Percentiles rank a stretch among this genome's conserved stretches.
Conservation (phyloP, 352 stramenopile species). For the Phytopythium aichiense region DNA sequence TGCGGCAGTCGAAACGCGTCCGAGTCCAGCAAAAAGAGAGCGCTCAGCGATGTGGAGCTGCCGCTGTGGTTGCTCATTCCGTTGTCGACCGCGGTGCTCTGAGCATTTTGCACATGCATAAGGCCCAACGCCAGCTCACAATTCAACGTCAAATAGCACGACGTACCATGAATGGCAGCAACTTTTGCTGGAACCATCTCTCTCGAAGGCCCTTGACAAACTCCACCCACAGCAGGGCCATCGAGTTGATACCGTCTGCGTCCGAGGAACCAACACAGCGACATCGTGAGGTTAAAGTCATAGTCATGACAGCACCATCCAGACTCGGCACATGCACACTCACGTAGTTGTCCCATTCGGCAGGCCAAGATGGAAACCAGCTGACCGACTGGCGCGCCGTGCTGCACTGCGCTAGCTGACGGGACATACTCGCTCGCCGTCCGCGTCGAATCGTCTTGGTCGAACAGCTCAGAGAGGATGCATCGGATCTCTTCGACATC, state of each 20-base stretch:
- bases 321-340: slow-evolving; percentile 11
- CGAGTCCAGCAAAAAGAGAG: slow-evolving; percentile 51
- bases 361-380: slow-evolving; percentile 64
- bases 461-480: slow-evolving; percentile 53
- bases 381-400: slow-evolving; percentile 57
- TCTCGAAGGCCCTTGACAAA: slow-evolving; percentile 77
- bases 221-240: slow-evolving; percentile 79
- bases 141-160: background rate
- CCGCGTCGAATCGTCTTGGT: slow-evolving; percentile 19
- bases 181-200: slow-evolving; percentile 54
- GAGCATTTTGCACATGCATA: background rate
- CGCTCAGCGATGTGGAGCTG: slow-evolving; percentile 33
- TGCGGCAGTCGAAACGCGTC: slow-evolving; percentile 41
- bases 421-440: slow-evolving; percentile 2
- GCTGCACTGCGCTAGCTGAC: slow-evolving; percentile 24
- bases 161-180: slow-evolving; percentile 72
- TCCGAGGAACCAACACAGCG: slow-evolving; percentile 6
- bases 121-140: background rate
- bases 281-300: slow-evolving; percentile 11
- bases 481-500: slow-evolving; percentile 63
- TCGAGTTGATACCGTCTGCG: slow-evolving; percentile 66
- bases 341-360: slow-evolving; percentile 70
- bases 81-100: slow-evolving; percentile 32
- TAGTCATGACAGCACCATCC: background rate
- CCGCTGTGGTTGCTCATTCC: slow-evolving; percentile 21